phyloP scores from a whole-genome alignment of 306 rosid species.

The Abrus precatorius region DNA sequence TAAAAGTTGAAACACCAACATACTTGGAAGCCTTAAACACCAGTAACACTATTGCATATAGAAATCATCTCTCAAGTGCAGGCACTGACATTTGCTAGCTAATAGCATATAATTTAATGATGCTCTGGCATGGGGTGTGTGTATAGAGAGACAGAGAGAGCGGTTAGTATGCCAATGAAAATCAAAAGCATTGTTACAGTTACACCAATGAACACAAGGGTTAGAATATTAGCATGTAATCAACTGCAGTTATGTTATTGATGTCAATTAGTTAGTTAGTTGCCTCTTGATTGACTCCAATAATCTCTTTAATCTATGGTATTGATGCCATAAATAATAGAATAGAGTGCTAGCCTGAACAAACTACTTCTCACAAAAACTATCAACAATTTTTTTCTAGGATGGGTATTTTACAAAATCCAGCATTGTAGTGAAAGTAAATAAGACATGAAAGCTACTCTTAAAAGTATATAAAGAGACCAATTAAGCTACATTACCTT shows the following conservation, averaged over 20 bases:
- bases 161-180: slow-evolving; percentile 3
- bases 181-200: slow-evolving; percentile 11
- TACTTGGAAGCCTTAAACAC: not conserved
- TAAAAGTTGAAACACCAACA: not conserved
- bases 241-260: not conserved
- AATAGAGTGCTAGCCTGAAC: slow-evolving; percentile 14
- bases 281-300: slow-evolving; percentile 19
- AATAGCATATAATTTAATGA: not conserved
- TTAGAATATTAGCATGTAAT: slow-evolving; percentile 14
- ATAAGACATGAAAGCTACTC: slow-evolving; percentile 13
- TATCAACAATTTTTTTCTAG: slow-evolving; percentile 2
- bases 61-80: not conserved
- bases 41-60: not conserved
- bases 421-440: slow-evolving; percentile 2
- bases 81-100: not conserved
- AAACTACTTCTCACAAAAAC: slow-evolving; percentile 11
- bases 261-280: slow-evolving; percentile 18
- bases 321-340: slow-evolving; percentile 11
- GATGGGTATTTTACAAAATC: slow-evolving; percentile 29
- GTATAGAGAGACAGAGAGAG: not conserved
- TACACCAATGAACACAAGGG: slow-evolving; percentile 10
- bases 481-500: slow-evolving; percentile 60
- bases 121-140: not conserved
- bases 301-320: slow-evolving; percentile 19
- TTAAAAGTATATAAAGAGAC: slow-evolving; percentile 32